Evolutionary conservation across 352 stramenopile species (phyloP).

Genomic region (Blastocystis sp.): DNA sequence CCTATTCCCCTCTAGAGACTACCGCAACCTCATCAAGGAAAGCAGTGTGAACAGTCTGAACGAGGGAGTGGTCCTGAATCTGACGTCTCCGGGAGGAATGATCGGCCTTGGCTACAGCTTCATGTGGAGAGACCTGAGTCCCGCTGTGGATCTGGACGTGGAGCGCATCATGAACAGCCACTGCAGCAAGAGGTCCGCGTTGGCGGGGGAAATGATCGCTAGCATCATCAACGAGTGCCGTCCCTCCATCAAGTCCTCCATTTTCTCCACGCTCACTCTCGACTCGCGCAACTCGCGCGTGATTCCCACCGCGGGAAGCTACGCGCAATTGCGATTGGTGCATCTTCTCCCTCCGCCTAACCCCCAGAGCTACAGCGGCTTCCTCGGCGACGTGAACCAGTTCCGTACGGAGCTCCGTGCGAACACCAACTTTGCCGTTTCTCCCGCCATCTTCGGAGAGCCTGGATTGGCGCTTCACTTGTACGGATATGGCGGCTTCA

Average conservation of each 20-base stretch:
- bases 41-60: slow-evolving; percentile 48
- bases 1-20: slow-evolving; percentile 8
- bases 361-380: slow-evolving; percentile 20
- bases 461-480: slow-evolving; percentile 35
- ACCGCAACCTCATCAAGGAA: slow-evolving; percentile 42
- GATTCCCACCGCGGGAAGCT: slow-evolving; percentile 16
- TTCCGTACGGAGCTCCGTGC: background rate
- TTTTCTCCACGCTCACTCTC: slow-evolving; percentile 11
- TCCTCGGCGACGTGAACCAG: slow-evolving; percentile 41
- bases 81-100: background rate
- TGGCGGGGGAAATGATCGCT: background rate
- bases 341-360: background rate
- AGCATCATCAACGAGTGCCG: slow-evolving; percentile 42
- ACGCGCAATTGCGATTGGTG: background rate
- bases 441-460: background rate
- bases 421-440: background rate
- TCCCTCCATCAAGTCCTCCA: slow-evolving; percentile 47
- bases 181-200: slow-evolving; percentile 8
- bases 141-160: slow-evolving; percentile 19
- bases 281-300: slow-evolving; percentile 37
- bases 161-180: slow-evolving; percentile 6
- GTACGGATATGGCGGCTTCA: background rate
- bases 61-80: background rate
- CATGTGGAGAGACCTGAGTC: slow-evolving; percentile 47
- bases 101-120: slow-evolving; percentile 41